These are phyloP conservation scores for Huntiella decipiens DNA, from an alignment of 2,329 filamentous ascomycete genomes.

Conservation along the genomic window DNA sequence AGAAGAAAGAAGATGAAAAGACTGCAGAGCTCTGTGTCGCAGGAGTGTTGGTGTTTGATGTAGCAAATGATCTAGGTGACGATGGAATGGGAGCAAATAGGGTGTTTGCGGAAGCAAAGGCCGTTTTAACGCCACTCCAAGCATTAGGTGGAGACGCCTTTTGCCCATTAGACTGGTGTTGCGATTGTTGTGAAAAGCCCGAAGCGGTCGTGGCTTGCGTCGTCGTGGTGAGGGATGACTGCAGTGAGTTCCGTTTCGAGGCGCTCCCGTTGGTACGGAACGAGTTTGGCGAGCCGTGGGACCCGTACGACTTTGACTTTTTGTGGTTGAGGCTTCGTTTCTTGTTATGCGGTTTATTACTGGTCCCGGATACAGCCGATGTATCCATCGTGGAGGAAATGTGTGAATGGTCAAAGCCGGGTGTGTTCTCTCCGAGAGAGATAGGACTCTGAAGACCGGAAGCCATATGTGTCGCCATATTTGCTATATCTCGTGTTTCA, in stretches of 20 bases:
- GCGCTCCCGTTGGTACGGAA: not conserved
- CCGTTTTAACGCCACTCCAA: not conserved
- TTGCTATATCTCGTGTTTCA: not conserved
- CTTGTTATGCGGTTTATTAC: not conserved
- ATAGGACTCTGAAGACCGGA: conserved; percentile 1
- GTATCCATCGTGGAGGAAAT: not conserved
- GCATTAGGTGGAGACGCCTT: not conserved
- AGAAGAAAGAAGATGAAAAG: conserved; percentile 11
- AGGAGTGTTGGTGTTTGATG: conserved; percentile 5
- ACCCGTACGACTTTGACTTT: conserved; percentile 7
- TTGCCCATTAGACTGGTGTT: not conserved
- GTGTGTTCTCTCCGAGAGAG: not conserved
- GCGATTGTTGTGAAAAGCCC: conserved; percentile 3
- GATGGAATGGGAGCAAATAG: conserved; percentile 4
- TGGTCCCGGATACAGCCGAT: not conserved
- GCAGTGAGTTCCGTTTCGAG: conserved; percentile 4
- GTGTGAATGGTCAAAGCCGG: not conserved
- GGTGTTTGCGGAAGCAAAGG: not conserved
- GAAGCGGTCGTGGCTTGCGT: conserved; percentile 5
- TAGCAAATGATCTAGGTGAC: conserved; percentile 8
- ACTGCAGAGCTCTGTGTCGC: conserved; percentile 7
- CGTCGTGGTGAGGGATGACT: conserved; percentile 4
- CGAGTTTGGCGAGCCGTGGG: conserved; percentile 5
- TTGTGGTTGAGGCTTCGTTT: not conserved
- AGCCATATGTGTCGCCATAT: conserved; percentile 1